Base-by-base conservation (phyloP, 441 rosid species). In the Populus hybrid region DNA sequence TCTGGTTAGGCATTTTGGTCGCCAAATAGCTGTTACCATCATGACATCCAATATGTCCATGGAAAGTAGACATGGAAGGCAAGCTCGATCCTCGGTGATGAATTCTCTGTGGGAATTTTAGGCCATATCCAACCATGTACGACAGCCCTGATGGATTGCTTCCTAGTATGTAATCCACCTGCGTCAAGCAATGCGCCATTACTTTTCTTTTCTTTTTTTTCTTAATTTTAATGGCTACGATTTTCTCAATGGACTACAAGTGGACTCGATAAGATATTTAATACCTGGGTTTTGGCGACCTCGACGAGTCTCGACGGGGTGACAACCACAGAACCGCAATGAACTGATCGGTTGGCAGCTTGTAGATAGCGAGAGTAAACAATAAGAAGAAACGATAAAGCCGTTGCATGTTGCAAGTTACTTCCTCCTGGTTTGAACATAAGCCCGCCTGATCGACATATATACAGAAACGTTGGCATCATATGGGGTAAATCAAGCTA, bases 121-220 rank as follows among this genome's bases (percentile, higher is more conserved):
- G 88, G 64, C 98, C 94, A 77, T 88, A 95, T 3, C 99, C 99
- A 42, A 95, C 99, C 99, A 95, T 91, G 80, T 95, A 95, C 65
- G 97, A 93, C 4, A 97, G 90, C 0, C 93, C 94, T 81, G 91
- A 80, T 1, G 99, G 99, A 81, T 93, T 95, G 79, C 91, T 95
- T 12, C 99, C 99, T 23, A 95, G 91, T 70, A 95, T 86, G 70
- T 95, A 95, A 73, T 95, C 98, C 67, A 90, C 92, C 90, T 90
- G 76, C 70, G 71, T 40, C 20, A 4, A 16, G 8, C 66, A 24
- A 35, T 32, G 36, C 18, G 8, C 12, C 2, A 11, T 46, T 46
- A 11, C 9, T 42, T n/a, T 14, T n/a, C 4, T 28, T 28, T n/a
- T 0, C 3, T 6, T 70, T 2, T 26, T 8, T 9, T 26, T 4